phyloP scores from a whole-genome alignment of 148 eudicot genomes.

The Chenopodium formosanum region DNA sequence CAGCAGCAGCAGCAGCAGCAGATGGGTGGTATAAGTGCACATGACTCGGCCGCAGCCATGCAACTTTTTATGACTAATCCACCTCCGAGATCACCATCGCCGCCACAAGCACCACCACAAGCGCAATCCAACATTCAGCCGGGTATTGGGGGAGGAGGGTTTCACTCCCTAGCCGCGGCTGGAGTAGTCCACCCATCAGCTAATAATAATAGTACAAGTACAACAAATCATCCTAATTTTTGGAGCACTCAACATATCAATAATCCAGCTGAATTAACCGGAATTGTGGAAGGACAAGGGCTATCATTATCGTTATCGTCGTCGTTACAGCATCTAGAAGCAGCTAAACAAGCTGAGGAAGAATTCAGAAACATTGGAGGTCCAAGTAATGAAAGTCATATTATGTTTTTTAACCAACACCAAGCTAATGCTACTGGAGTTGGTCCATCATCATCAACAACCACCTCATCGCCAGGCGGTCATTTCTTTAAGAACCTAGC shows the following conservation, averaged over 20 bases:
- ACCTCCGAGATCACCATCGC: conserved; percentile 37
- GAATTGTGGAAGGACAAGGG: conserved; percentile 53
- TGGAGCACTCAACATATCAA: conserved; percentile 13
- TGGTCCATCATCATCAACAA: conserved; percentile 15
- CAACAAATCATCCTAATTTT: conserved; percentile 29
- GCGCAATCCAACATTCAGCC: neutral
- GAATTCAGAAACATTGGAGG: conserved; percentile 46
- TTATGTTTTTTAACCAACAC: conserved; percentile 55
- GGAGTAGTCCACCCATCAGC: neutral
- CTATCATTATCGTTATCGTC: conserved; percentile 75
- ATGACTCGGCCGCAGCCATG: conserved; percentile 67
- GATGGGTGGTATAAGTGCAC: conserved; percentile 46
- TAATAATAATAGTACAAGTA: neutral
- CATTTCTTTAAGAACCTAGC: conserved; percentile 43
- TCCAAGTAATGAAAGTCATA: conserved; percentile 26
- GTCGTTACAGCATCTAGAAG: conserved; percentile 56
- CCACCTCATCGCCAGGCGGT: conserved; percentile 19
- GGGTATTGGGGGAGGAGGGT: neutral
- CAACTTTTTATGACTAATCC: conserved; percentile 82
- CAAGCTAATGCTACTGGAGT: conserved; percentile 22
- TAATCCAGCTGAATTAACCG: conserved; percentile 35
- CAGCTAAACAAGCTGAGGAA: conserved; percentile 53
- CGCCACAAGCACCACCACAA: conserved; percentile 28
- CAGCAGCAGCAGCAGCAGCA: conserved; percentile 30
- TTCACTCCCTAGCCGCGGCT: neutral